Base-by-base conservation (phyloP, 306 rosid species). In the Sechiopsis laciniata region DNA sequence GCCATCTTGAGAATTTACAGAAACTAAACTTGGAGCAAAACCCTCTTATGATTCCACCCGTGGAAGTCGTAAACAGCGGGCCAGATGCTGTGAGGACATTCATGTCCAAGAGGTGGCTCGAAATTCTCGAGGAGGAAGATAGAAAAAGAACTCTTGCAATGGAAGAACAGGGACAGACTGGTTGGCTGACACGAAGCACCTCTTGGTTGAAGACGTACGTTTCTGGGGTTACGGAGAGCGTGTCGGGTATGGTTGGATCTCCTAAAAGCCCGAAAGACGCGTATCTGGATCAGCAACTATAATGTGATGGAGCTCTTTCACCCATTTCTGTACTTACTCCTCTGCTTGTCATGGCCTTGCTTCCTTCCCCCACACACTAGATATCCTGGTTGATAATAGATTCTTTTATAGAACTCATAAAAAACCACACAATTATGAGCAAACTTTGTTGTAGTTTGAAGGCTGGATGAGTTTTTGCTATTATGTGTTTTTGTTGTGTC, bases 1-100 rank as follows among this genome's bases (percentile, higher is more conserved):
- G 99, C 21, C 89, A 96, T 74, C 99, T 95, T 21, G 87, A 91
- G 68, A 83, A 78, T 72, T 73, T 95, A 85, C 78, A 72, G 83
- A 89, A 88, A 83, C 89, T 95, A 26, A 91, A 91, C 86, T 58
- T 95, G 91, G 99, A 91, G 7, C 95, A 87, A 80, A 95, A 89
- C 80, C 99, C 99, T 53, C 79, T 91, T 61, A 85, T 82, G 60
- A 35, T 86, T 82, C 99, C 99, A n/a, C 97, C 99, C 1, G 2
- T 9, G 55, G 92, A 91, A 78, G 66, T 89, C 37, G 91, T 89
- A 17, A 71, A 79, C 21, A 83, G 82, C 66, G 99, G 97, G 22
- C 88, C 85, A 40, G 89, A 83, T 67, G 96, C 96, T 22, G 73
- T 95, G 50, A 91, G 88, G 78, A 6, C 72, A 19, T 95, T 80